A percentile compares a stretch with the other conserved stretches of the same genome.
Conservation (phyloP, 345 rosid genomes). For the Brassica incana region DNA sequence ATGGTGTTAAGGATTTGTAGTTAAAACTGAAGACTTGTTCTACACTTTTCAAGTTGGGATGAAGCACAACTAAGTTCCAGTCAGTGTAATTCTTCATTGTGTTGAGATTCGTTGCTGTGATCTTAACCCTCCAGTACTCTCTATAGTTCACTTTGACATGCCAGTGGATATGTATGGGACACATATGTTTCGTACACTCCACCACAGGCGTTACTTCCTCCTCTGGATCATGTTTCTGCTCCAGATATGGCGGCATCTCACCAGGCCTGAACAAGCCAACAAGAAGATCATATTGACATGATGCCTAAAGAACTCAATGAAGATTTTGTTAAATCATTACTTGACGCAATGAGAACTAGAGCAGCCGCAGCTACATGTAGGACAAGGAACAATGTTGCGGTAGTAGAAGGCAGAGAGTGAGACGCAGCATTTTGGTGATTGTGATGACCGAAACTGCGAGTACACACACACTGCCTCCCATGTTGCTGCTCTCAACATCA, state of each 20-base stretch:
- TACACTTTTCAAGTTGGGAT: constrained; percentile 66
- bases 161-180: constrained; percentile 83
- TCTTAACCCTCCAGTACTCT: constrained; percentile 79
- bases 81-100: constrained; percentile 61
- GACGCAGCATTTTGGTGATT: constrained; percentile 78
- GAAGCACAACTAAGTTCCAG: constrained; percentile 86
- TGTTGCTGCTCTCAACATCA: constrained; percentile 48
- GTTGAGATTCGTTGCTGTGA: constrained; percentile 64
- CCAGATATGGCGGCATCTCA: constrained; percentile 45
- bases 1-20: constrained; percentile 57
- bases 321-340: constrained; percentile 32
- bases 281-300: background rate
- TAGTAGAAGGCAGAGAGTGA: constrained; percentile 78
- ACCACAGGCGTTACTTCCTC: constrained; percentile 49
- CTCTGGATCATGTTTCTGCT: constrained; percentile 46
- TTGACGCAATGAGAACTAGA: constrained; percentile 49
- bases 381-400: constrained; percentile 65
- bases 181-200: constrained; percentile 67
- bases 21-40: constrained; percentile 76
- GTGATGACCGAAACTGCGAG: constrained; percentile 65
- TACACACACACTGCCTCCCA: constrained; percentile 77
- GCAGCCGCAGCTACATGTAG: constrained; percentile 72
- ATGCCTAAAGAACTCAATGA: no score
- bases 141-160: constrained; percentile 79
- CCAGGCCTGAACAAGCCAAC: constrained; percentile 42